Base-by-base conservation (phyloP, 129 eudicot species). In the Tanacetum coccineum region DNA sequence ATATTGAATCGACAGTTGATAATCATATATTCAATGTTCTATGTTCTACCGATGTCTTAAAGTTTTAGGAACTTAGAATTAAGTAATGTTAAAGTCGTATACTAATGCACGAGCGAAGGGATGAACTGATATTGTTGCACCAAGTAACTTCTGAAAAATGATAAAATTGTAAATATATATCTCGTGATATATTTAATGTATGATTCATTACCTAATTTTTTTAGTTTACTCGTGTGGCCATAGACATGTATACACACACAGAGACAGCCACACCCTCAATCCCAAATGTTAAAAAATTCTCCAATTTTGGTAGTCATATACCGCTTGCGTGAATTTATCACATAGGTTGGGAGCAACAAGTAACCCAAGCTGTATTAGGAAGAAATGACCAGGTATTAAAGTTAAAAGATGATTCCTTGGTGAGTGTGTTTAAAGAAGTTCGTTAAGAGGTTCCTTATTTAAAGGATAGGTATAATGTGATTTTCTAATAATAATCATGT, bases 261-360 rank as follows among this genome's bases (percentile, higher is more conserved):
- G n/a, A 46, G 9, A 14, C 10, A 51, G 57, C n/a, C 52, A 48
- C 52, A 48, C 13, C 7, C 25, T 28, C 8, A 20, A 25, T 46
- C 58, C 49, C 30, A 12, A 26, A 49, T 28, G 17, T 22, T 66
- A 22, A 25, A 50, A 40, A 26, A 65, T 64, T n/a, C 70, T 64
- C 19, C 10, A 9, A 22, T 65, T 65, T 22, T 14, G n/a, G 28
- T 19, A 44, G 12, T 12, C n/a, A n/a, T 14, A 46, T 11, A 46
- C 3, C 2, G 14, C 14, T 19, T 30, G n/a, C 6, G 1, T 28
- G 14, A 11, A 26, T 56, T 26, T 59, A 13, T 20, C 30, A 48
- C 44, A 25, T 49, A 26, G 30, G 46, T 30, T 51, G 26, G 36
- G 59, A 26, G 59, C 39, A 30, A 70, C 50, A 49, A 17, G 42